Conservation (phyloP, 495 filamentous ascomycete species). For the Hapsidospora chrysogenum region DNA sequence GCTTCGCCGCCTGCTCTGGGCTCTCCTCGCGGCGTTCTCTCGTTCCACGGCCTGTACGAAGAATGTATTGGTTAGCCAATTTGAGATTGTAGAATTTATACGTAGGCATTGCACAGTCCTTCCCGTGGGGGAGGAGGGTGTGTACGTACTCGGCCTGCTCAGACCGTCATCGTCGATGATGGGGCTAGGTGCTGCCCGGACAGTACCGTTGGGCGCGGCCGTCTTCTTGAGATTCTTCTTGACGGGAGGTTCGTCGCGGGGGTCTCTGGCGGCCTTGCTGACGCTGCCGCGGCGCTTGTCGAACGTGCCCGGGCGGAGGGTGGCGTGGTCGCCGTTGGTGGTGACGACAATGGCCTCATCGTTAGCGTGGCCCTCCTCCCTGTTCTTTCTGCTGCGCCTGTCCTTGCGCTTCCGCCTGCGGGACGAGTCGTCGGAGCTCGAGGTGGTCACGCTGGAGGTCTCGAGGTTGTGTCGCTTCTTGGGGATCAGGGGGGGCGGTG, state of each 20-base stretch:
- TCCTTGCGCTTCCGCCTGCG: too few relatives aligned
- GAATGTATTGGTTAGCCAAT: constrained; percentile 4
- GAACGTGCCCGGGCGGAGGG: too few relatives aligned
- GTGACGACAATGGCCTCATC: too few relatives aligned
- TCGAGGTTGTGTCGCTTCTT: too few relatives aligned
- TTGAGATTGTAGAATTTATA: background rate
- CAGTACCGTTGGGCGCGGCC: constrained; percentile 12
- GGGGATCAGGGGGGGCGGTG: too few relatives aligned
- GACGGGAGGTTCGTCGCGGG: constrained; percentile 47
- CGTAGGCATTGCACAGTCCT: background rate
- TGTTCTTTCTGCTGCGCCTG: background rate
- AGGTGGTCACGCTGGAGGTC: too few relatives aligned
- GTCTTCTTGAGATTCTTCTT: constrained; percentile 15
- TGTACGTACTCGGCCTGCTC: constrained; percentile 48
- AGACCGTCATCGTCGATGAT: constrained; percentile 63
- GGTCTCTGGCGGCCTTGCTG: constrained; percentile 56
- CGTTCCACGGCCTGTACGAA: constrained; percentile 67
- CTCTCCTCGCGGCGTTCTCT: constrained; percentile 65
- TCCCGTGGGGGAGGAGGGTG: constrained; percentile 2
- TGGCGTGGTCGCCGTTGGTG: background rate
- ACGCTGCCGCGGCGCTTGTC: constrained; percentile 27
- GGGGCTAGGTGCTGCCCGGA: constrained; percentile 35
- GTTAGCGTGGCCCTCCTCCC: too few relatives aligned
- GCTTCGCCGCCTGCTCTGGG: constrained; percentile 49
- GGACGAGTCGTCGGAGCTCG: too few relatives aligned